These are phyloP conservation scores for Camellia japonica DNA, from an alignment of 148 eudicot species.

Conservation along the genomic window DNA sequence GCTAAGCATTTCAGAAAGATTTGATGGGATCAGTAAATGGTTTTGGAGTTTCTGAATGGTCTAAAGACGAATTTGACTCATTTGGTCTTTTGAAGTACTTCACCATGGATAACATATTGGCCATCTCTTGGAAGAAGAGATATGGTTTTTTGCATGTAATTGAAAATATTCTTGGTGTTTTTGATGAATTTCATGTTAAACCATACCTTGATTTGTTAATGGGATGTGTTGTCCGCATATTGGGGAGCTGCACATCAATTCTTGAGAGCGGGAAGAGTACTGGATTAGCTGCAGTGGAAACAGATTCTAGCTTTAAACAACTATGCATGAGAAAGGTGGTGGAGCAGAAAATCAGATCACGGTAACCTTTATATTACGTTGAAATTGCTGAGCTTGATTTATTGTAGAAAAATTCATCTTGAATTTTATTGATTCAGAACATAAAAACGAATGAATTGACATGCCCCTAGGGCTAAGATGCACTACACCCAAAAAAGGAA, in stretches of 20 bases:
- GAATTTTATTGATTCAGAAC: background rate
- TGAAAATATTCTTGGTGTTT: slow-evolving; percentile 75
- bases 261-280: slow-evolving; percentile 29
- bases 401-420: background rate
- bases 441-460: background rate
- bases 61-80: slow-evolving; percentile 34
- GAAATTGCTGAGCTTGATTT: background rate
- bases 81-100: slow-evolving; percentile 41
- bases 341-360: slow-evolving; percentile 30
- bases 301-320: slow-evolving; percentile 18
- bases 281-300: slow-evolving; percentile 20
- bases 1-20: slow-evolving; percentile 27
- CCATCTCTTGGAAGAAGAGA: slow-evolving; percentile 74
- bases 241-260: slow-evolving; percentile 57
- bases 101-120: slow-evolving; percentile 45
- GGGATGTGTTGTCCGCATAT: slow-evolving; percentile 72
- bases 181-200: slow-evolving; percentile 57
- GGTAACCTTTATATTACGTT: slow-evolving; percentile 19
- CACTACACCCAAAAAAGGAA: background rate
- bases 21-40: slow-evolving; percentile 29
- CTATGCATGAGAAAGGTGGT: slow-evolving; percentile 27
- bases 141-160: slow-evolving; percentile 78
- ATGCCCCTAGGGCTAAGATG: background rate
- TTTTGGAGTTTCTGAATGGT: slow-evolving; percentile 31
- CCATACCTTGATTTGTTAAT: slow-evolving; percentile 71